Conservation (phyloP, 169 alveolate species). For the Theileria annulata region DNA sequence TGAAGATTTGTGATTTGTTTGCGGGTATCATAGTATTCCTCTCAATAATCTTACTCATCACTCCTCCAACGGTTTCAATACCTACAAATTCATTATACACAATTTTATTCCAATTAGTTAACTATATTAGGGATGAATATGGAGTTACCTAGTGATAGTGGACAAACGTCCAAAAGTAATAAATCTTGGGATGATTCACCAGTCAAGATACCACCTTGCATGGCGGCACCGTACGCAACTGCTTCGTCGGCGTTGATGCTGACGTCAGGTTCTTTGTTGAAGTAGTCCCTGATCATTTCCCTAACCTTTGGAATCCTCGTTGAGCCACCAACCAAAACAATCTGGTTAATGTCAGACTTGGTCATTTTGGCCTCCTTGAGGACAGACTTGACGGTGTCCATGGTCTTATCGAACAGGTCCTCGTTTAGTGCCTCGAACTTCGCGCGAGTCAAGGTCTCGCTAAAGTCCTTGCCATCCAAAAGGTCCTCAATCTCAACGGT, state of each 20-base stretch:
- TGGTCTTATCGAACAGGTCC: constrained; percentile 88
- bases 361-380: constrained; percentile 88
- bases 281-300: constrained; percentile 89
- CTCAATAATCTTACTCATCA: constrained; percentile 93
- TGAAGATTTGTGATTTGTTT: constrained; percentile 94
- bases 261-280: constrained; percentile 90
- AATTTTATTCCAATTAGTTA: neutral
- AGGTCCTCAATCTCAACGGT: constrained; percentile 90
- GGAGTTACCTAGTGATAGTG: constrained; percentile 86
- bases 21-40: constrained; percentile 97
- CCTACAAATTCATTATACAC: constrained; percentile 1
- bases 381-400: constrained; percentile 91
- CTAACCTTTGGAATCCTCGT: constrained; percentile 94
- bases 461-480: constrained; percentile 88
- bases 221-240: constrained; percentile 96
- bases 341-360: constrained; percentile 91
- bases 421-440: constrained; percentile 90
- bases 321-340: constrained; percentile 96
- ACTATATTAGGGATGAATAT: constrained; percentile 34
- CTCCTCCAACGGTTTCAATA: constrained; percentile 96
- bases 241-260: constrained; percentile 95
- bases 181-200: constrained; percentile 93
- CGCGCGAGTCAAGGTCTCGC: constrained; percentile 93
- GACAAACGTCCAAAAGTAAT: constrained; percentile 94
- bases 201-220: constrained; percentile 92